A percentile compares a stretch with the other conserved stretches of the same genome.
phyloP scores from a whole-genome alignment of 371 early-diverging fungal species.

The Neoconidiobolus thromboides region DNA sequence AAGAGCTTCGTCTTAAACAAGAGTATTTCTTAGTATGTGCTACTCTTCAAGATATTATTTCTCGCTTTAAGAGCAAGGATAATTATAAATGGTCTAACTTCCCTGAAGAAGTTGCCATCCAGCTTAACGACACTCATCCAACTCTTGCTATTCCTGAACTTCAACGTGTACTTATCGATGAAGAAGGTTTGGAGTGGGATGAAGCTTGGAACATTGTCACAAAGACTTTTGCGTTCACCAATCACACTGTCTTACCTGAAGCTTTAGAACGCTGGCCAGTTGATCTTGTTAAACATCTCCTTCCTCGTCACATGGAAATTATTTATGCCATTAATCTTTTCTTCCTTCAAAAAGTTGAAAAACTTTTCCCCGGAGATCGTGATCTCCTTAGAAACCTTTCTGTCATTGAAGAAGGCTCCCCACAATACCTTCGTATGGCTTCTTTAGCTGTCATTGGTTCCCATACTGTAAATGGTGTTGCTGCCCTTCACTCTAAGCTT shows the following conservation, averaged over 20 bases:
- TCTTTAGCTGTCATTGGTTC: conserved; percentile 42
- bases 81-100: conserved; percentile 62
- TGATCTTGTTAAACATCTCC: conserved; percentile 61
- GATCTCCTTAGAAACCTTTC: conserved; percentile 69
- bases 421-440: conserved; percentile 59
- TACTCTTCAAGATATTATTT: conserved; percentile 65
- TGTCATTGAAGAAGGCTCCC: conserved; percentile 68
- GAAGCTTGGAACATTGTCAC: conserved; percentile 82
- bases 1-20: conserved; percentile 82
- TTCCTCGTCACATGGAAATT: conserved; percentile 84
- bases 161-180: conserved; percentile 69
- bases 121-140: conserved; percentile 76
- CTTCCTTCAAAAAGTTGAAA: conserved; percentile 80
- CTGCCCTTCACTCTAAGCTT: conserved; percentile 73
- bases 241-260: conserved; percentile 89
- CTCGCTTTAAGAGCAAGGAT: conserved; percentile 65
- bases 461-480: conserved; percentile 86
- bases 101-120: conserved; percentile 75
- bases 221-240: conserved; percentile 77
- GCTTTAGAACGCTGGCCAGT: conserved; percentile 90
- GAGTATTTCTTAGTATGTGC: conserved; percentile 86
- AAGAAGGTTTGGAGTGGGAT: conserved; percentile 75
- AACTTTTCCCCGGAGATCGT: conserved; percentile 58
- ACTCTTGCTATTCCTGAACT: conserved; percentile 70
- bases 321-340: conserved; percentile 90